Evolutionary conservation across 257 asterid genomes (phyloP), one percentile per base, ranked within the genome.

Genomic region (Craterostigma plantagineum): DNA sequence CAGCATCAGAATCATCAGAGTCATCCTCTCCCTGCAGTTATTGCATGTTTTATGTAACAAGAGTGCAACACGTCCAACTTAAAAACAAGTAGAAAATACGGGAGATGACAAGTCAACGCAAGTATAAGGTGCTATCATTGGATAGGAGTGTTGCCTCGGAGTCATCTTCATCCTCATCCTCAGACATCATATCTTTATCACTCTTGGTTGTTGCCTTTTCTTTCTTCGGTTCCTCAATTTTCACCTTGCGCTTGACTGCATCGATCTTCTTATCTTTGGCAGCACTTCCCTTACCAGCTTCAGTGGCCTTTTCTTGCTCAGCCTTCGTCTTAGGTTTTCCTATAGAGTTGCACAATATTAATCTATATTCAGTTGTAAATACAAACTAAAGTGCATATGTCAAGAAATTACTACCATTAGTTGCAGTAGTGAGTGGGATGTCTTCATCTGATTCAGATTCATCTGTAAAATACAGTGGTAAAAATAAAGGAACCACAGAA

Each of bases 171-270:
- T 55, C 76, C 6, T 49, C 80, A 35, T 75, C 81, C 43, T 72
- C 83, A 16, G 73, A 69, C 78, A 63, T 48, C 0, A 18, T 7
- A 23, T 70, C 77, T 1, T 63, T 79, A 15, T 58, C 92, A n/a
- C 77, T 70, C 34, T 53, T 68, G 8, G 61, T 63, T 15, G 51
- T 47, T 33, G 43, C 54, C 14, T 5, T 53, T 34, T 34, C 67
- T 42, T 55, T 56, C 42, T 7, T 62, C 16, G 91, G 91, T 56
- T 76, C 87, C 13, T 60, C 75, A 57, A 75, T 72, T 62, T 75
- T 70, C 66, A 75, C 92, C 73, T 75, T 72, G 39, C 63, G 80
- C 62, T 74, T 79, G 36, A 70, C 76, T 44, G 64, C 62, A 48
- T 49, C 70, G 55, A 81, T 35, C 15, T 58, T 70, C 54, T 68